These are phyloP conservation scores for Lachancea cidri DNA, from an alignment of 805 yeast species.

Conservation along the genomic window DNA sequence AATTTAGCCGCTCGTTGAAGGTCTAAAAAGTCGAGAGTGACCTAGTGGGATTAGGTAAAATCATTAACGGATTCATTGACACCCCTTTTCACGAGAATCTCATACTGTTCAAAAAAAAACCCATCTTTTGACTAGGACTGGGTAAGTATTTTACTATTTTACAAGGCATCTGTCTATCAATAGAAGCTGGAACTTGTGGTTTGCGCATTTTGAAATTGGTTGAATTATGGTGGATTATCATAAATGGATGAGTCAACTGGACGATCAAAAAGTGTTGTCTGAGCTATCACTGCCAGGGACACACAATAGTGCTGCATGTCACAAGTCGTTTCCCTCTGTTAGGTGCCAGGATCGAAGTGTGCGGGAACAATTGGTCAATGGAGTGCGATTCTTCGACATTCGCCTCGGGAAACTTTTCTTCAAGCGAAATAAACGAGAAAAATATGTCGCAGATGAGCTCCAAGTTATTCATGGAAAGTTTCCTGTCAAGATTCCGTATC, in stretches of 20 bases:
- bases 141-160: too few species aligned
- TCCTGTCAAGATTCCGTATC: slow-evolving; percentile 60
- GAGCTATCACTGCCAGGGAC: slow-evolving; percentile 73
- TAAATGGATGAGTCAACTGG: slow-evolving; percentile 50
- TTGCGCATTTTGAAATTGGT: too few species aligned
- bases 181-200: too few species aligned
- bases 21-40: too few species aligned
- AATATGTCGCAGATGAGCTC: slow-evolving; percentile 39
- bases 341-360: slow-evolving; percentile 66
- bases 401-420: slow-evolving; percentile 56
- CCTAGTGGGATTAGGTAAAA: too few species aligned
- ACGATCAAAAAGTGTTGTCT: slow-evolving; percentile 47
- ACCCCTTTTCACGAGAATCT: too few species aligned
- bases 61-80: too few species aligned
- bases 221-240: slow-evolving; percentile 19
- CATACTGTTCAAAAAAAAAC: too few species aligned
- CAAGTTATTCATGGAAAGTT: slow-evolving; percentile 72
- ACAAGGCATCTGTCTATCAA: too few species aligned
- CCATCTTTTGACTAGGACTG: too few species aligned
- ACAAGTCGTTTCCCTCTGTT: slow-evolving; percentile 66
- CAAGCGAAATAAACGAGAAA: slow-evolving; percentile 40
- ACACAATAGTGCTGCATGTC: slow-evolving; percentile 75
- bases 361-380: slow-evolving; percentile 58
- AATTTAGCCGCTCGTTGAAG: too few species aligned
- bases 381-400: slow-evolving; percentile 71